Evolutionary conservation across 2,329 filamentous ascomycete species (phyloP).

Genomic region (Diaporthe vaccinii): DNA sequence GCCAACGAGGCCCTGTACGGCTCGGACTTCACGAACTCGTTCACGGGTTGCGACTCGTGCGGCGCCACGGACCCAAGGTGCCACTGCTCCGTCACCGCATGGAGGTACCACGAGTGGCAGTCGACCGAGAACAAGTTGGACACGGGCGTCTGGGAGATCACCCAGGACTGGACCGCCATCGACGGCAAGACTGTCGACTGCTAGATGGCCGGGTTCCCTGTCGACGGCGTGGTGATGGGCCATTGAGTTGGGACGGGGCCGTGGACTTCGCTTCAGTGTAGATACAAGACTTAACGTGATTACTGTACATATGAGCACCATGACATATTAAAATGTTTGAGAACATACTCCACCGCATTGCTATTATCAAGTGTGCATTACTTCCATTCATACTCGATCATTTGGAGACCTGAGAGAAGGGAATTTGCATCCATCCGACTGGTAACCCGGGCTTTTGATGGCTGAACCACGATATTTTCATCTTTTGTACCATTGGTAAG

Average conservation of each 20-base stretch:
- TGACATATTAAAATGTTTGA: background rate
- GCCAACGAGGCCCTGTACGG: background rate
- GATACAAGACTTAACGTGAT: conserved; percentile 3
- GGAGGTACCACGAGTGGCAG: conserved; percentile 26
- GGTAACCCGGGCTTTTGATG: too few relatives aligned
- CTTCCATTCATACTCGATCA: too few relatives aligned
- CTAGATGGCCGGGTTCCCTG: background rate
- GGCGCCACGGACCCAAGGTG: background rate
- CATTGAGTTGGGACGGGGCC: background rate
- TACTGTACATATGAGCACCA: conserved; percentile 22
- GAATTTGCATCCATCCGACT: background rate
- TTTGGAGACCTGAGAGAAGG: too few relatives aligned
- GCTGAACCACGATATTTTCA: too few relatives aligned
- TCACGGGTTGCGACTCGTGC: background rate
- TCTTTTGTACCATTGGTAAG: too few relatives aligned
- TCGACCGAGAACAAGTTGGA: background rate
- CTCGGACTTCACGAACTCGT: background rate
- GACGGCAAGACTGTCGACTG: conserved; percentile 19
- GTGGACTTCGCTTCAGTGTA: conserved; percentile 4
- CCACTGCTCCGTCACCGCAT: conserved; percentile 11
- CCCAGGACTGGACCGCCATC: background rate
- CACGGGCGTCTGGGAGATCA: background rate
- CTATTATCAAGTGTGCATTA: background rate
- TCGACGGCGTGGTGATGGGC: too few relatives aligned
- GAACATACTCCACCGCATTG: background rate